These are phyloP conservation scores for Colletotrichum magnum DNA, from an alignment of 2,329 filamentous ascomycete species.

Conservation along the genomic window DNA sequence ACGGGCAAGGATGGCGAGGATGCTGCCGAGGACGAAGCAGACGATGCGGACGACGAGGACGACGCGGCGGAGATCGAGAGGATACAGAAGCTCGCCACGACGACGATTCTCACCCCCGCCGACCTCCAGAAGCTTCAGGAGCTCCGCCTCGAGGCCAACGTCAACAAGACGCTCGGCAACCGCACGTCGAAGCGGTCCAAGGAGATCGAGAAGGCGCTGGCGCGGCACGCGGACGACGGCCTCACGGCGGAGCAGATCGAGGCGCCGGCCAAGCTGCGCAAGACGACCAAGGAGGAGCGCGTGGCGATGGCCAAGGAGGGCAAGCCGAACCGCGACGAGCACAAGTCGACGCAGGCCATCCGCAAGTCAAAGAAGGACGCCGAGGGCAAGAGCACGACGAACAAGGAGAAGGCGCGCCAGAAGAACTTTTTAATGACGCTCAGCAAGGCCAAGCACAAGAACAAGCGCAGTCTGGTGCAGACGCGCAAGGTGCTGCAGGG, in stretches of 20 bases:
- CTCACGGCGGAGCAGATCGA: slow-evolving; percentile 94
- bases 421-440: slow-evolving; percentile 99
- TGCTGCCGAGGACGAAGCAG: slow-evolving; percentile 48
- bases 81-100: slow-evolving; percentile 86
- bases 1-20: slow-evolving; percentile 41
- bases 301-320: slow-evolving; percentile 87
- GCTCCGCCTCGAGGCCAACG: slow-evolving; percentile 79
- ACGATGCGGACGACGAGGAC: slow-evolving; percentile 62
- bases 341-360: slow-evolving; percentile 88
- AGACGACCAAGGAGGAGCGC: slow-evolving; percentile 90
- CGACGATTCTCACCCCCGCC: slow-evolving; percentile 92
- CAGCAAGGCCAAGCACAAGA: slow-evolving; percentile 94
- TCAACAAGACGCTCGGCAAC: slow-evolving; percentile 74
- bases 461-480: slow-evolving; percentile 93
- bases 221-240: slow-evolving; percentile 85
- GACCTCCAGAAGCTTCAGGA: slow-evolving; percentile 96
- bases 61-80: slow-evolving; percentile 60
- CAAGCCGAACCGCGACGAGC: slow-evolving; percentile 82
- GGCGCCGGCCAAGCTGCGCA: slow-evolving; percentile 84
- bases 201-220: slow-evolving; percentile 62
- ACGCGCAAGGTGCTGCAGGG: slow-evolving; percentile 84
- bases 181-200: slow-evolving; percentile 52
- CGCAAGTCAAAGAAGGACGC: slow-evolving; percentile 88
- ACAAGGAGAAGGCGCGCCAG: slow-evolving; percentile 94
- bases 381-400: slow-evolving; percentile 95